Conservation (phyloP, 202 grass and related monocot species). For the Saccharum hybrid region DNA sequence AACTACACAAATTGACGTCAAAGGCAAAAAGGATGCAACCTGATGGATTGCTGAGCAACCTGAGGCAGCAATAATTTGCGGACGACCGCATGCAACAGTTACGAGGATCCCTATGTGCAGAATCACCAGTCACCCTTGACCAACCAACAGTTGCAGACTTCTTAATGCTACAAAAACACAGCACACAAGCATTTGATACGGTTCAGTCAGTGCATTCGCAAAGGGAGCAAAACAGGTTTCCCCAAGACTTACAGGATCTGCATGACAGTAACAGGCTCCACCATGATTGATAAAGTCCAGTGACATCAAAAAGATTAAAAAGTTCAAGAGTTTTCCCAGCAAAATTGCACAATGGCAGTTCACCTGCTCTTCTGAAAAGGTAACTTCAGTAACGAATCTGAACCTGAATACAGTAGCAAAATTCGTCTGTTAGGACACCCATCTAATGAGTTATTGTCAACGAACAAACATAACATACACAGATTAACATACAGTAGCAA, state of each 20-base stretch:
- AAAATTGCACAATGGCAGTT: constrained; percentile 43
- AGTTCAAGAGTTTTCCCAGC: constrained; percentile 23
- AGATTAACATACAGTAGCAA: not conserved
- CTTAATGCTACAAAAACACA: not conserved
- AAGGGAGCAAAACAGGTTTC: not conserved
- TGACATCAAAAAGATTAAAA: constrained; percentile 26
- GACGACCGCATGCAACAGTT: constrained; percentile 12
- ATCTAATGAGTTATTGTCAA: constrained; percentile 17
- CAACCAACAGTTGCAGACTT: constrained; percentile 30
- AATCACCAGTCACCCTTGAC: constrained; percentile 10
- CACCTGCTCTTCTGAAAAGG: constrained; percentile 30
- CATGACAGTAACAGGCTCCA: not conserved
- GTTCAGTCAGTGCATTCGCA: not conserved
- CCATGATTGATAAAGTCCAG: constrained; percentile 33
- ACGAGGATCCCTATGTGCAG: not conserved
- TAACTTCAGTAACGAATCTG: constrained; percentile 23
- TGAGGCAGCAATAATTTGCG: not conserved
- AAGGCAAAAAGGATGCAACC: not conserved
- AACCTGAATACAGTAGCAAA: constrained; percentile 28
- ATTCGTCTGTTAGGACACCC: constrained; percentile 28
- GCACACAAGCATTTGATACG: not conserved
- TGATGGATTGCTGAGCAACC: not conserved
- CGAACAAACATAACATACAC: constrained; percentile 19
- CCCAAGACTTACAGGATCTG: constrained; percentile 23
- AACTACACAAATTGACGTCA: not conserved